These are phyloP conservation scores for Turritis glabra DNA, from an alignment of 345 rosid genomes.

Conservation along the genomic window DNA sequence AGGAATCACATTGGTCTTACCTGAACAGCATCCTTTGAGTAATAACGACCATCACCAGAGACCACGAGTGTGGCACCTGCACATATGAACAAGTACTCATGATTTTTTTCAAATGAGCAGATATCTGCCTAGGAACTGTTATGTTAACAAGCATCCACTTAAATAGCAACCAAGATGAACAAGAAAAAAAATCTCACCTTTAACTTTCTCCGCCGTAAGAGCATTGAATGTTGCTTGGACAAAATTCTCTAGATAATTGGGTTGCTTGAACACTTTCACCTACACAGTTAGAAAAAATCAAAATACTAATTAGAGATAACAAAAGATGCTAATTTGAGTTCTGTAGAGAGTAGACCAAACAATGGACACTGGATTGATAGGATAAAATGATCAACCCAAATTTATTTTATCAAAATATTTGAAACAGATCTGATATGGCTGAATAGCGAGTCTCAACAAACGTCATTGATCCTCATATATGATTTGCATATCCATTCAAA, in stretches of 20 bases:
- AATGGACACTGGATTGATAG: background rate
- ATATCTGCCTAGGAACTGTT: background rate
- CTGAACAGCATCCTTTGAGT: conserved; percentile 94
- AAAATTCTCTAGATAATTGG: conserved; percentile 81
- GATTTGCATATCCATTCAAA: background rate
- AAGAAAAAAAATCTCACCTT: conserved; percentile 48
- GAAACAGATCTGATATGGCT: background rate
- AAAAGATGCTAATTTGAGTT: conserved; percentile 3
- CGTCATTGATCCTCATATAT: background rate
- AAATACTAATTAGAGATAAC: background rate
- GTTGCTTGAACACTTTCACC: conserved; percentile 93
- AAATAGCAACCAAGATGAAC: background rate
- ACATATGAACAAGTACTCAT: conserved; percentile 24
- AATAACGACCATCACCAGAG: conserved; percentile 99
- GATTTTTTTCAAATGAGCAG: background rate
- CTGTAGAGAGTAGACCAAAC: background rate
- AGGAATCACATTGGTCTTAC: conserved; percentile 36
- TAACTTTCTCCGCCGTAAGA: conserved; percentile 68
- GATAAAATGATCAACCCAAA: background rate
- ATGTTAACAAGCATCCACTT: background rate
- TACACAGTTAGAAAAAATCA: conserved; percentile 35
- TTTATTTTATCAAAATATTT: background rate
- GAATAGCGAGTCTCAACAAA: background rate
- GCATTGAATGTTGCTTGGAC: conserved; percentile 94
- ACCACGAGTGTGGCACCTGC: conserved; percentile 96